Conservation (phyloP, 2,329 filamentous ascomycete genomes). For the Acephala macrosclerotiorum region DNA sequence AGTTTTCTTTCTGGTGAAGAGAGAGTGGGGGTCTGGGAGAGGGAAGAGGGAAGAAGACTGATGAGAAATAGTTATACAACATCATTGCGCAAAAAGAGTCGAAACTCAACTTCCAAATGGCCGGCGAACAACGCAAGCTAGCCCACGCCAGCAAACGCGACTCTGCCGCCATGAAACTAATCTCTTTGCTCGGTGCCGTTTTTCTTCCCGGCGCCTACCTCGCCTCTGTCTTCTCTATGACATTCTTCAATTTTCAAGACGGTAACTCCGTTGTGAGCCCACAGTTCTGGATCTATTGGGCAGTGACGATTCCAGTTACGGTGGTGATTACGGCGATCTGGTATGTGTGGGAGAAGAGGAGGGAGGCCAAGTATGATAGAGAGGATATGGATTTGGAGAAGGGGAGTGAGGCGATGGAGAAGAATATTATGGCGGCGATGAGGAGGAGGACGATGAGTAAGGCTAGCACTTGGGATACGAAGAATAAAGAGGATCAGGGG, state of each 20-base stretch:
- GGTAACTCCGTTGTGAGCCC: slow-evolving; percentile 47
- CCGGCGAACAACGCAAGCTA: slow-evolving; percentile 49
- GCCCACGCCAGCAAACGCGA: slow-evolving; percentile 50
- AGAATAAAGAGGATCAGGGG: slow-evolving; percentile 22
- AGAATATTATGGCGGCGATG: slow-evolving; percentile 39
- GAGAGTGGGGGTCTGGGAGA: too few species aligned
- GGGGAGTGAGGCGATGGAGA: slow-evolving; percentile 41
- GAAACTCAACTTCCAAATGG: slow-evolving; percentile 66
- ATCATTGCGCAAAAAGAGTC: slow-evolving; percentile 71
- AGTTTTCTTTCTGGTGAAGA: slow-evolving; percentile 43
- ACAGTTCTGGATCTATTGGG: slow-evolving; percentile 69
- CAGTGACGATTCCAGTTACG: slow-evolving; percentile 64
- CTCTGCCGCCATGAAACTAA: slow-evolving; percentile 66
- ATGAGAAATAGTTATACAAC: slow-evolving; percentile 62
- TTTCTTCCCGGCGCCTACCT: slow-evolving; percentile 69
- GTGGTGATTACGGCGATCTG: slow-evolving; percentile 60
- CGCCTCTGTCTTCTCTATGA: slow-evolving; percentile 70
- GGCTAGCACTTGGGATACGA: slow-evolving; percentile 34
- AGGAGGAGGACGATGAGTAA: slow-evolving; percentile 40
- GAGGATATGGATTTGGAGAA: slow-evolving; percentile 39
- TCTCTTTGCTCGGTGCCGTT: slow-evolving; percentile 67
- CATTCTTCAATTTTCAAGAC: slow-evolving; percentile 67
- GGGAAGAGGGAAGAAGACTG: not conserved
- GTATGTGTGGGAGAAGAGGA: slow-evolving; percentile 50
- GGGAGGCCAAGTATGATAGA: slow-evolving; percentile 34